Evolutionary conservation across 345 rosid species (phyloP).

Genomic region (Hirschfeldia incana): DNA sequence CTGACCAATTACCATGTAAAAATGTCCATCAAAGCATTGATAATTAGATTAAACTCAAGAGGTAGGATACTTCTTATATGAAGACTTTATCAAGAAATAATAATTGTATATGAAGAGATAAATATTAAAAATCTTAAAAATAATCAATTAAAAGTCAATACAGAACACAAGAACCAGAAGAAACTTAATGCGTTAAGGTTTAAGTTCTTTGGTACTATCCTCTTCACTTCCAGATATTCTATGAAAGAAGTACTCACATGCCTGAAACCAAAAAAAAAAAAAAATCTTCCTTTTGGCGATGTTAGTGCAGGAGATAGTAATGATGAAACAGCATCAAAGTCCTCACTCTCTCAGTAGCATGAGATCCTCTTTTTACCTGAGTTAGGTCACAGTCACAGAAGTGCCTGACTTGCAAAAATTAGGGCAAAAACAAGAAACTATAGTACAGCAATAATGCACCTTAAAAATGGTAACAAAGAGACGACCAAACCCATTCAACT

Average conservation of each 20-base stretch:
- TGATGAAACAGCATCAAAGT: slow-evolving; percentile 25
- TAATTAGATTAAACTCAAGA: not conserved
- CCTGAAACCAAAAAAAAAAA: slow-evolving; percentile 5
- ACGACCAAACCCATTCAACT: slow-evolving; percentile 30
- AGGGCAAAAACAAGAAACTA: slow-evolving; percentile 38
- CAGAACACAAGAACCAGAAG: not conserved
- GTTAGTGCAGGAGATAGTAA: slow-evolving; percentile 32
- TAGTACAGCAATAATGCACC: slow-evolving; percentile 41
- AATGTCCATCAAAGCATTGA: not conserved
- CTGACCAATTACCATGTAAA: not conserved
- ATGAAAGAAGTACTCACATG: slow-evolving; percentile 14
- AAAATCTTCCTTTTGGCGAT: slow-evolving; percentile 15
- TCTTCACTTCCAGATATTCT: not conserved
- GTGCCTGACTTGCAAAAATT: slow-evolving; percentile 35
- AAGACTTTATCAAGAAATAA: too few relatives aligned
- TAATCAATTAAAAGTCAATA: too few relatives aligned
- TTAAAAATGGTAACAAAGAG: slow-evolving; percentile 32
- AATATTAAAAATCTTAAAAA: too few relatives aligned
- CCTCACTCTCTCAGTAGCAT: slow-evolving; percentile 3
- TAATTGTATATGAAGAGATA: too few relatives aligned
- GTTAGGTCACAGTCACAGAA: slow-evolving; percentile 37
- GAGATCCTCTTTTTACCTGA: slow-evolving; percentile 31
- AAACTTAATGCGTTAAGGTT: not conserved
- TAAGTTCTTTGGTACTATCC: slow-evolving; percentile 14
- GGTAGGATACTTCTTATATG: not conserved